phyloP scores from a whole-genome alignment of 257 asterid genomes.

The Capsicum chinense region DNA sequence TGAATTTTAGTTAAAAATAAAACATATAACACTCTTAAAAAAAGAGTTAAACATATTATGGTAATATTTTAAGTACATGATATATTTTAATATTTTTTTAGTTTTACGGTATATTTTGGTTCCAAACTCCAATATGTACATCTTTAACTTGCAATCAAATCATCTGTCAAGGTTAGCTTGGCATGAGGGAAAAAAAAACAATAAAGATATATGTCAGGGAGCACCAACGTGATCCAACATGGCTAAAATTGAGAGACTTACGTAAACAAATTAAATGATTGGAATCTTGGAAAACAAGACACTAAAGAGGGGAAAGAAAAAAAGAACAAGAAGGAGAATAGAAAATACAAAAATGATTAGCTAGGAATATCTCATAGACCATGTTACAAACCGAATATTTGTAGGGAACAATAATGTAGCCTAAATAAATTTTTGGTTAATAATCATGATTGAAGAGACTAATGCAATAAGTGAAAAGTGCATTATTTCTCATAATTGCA shows the following conservation, averaged over 20 bases:
- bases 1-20: too few relatives aligned
- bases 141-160: neutral
- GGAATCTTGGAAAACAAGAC: conserved; percentile 4
- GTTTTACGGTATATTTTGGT: too few relatives aligned
- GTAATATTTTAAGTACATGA: too few relatives aligned
- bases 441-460: conserved; percentile 6
- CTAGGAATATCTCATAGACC: neutral
- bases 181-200: neutral
- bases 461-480: conserved; percentile 19
- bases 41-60: too few relatives aligned
- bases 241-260: neutral
- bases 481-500: conserved; percentile 22
- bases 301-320: neutral
- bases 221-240: neutral
- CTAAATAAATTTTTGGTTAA: neutral
- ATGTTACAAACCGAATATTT: conserved; percentile 27
- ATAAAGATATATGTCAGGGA: neutral
- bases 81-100: too few relatives aligned
- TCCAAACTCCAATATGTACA: too few relatives aligned
- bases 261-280: neutral
- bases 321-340: neutral
- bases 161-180: neutral
- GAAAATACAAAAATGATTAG: neutral
- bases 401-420: neutral
- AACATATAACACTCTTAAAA: too few relatives aligned